Conservation (phyloP, 2,329 filamentous ascomycete species). For the Dendryphion nanum region DNA sequence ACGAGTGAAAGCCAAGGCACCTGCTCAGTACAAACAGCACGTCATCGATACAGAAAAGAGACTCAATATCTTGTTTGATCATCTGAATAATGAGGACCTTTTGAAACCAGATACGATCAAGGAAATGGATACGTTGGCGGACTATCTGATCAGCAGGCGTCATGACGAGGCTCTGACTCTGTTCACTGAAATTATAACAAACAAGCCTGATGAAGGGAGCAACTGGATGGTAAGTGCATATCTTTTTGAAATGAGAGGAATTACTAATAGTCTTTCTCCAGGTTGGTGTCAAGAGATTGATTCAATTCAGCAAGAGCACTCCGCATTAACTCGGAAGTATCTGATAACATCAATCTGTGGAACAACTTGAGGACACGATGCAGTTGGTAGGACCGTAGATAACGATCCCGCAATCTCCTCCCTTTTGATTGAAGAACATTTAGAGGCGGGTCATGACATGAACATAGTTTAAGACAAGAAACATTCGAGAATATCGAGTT, state of each 20-base stretch:
- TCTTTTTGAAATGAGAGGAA: neutral
- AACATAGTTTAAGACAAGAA: no score
- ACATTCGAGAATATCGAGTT: no score
- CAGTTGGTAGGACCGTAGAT: no score
- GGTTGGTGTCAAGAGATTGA: constrained; percentile 40
- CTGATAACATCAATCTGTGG: no score
- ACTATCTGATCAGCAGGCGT: constrained; percentile 40
- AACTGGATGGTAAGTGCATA: constrained; percentile 50
- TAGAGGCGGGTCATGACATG: no score
- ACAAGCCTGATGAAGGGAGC: constrained; percentile 49
- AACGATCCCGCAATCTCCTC: no score
- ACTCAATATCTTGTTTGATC: constrained; percentile 90
- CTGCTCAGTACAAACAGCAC: constrained; percentile 80
- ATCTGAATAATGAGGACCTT: constrained; percentile 92
- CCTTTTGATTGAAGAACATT: no score
- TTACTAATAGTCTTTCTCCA: constrained; percentile 7
- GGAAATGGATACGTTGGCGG: constrained; percentile 58
- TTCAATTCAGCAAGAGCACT: constrained; percentile 39
- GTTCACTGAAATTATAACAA: constrained; percentile 48
- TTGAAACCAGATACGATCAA: constrained; percentile 76
- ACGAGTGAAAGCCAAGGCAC: constrained; percentile 81
- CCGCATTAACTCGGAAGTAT: no score
- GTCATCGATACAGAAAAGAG: constrained; percentile 94
- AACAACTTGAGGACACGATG: no score
- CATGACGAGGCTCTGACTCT: constrained; percentile 46